Evolutionary conservation across 2,329 filamentous ascomycete species (phyloP).

Genomic region (Colletotrichum nymphaeae): DNA sequence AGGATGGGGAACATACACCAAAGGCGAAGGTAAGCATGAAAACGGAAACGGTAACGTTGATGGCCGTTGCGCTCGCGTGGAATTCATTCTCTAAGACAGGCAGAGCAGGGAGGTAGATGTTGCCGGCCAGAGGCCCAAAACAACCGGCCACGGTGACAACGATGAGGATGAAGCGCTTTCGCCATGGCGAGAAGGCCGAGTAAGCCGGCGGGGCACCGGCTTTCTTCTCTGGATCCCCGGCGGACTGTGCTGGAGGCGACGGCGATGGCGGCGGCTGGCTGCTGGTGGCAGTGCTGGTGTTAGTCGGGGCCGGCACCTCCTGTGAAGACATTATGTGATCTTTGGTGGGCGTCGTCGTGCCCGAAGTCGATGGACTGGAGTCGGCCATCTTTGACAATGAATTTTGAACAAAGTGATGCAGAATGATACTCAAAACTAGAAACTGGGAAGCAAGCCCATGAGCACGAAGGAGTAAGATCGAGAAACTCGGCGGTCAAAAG

Average conservation of each 20-base stretch:
- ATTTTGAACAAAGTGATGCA: background rate
- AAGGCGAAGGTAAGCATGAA: slow-evolving; percentile 58
- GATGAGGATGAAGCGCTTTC: slow-evolving; percentile 49
- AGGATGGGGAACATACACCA: slow-evolving; percentile 40
- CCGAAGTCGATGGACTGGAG: slow-evolving; percentile 18
- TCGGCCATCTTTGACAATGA: slow-evolving; percentile 6
- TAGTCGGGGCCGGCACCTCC: background rate
- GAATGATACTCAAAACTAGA: background rate
- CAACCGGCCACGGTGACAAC: slow-evolving; percentile 54
- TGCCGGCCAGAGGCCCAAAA: slow-evolving; percentile 55
- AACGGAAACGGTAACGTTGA: slow-evolving; percentile 57
- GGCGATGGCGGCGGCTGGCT: background rate
- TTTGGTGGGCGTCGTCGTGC: slow-evolving; percentile 19
- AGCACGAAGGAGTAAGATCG: background rate
- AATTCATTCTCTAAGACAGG: slow-evolving; percentile 51
- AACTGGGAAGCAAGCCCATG: background rate
- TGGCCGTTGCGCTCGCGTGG: slow-evolving; percentile 45
- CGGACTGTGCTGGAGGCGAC: background rate
- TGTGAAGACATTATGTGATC: background rate
- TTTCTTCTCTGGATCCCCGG: slow-evolving; percentile 34
- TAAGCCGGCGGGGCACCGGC: slow-evolving; percentile 42
- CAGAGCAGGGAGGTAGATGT: slow-evolving; percentile 56
- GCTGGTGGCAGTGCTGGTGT: background rate
- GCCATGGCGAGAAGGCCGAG: slow-evolving; percentile 49
- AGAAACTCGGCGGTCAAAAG: background rate